A percentile compares a stretch with the other conserved stretches of the same genome.
Conservation (phyloP, 139 green algal genomes). For the Chlorella sorokiniana region DNA sequence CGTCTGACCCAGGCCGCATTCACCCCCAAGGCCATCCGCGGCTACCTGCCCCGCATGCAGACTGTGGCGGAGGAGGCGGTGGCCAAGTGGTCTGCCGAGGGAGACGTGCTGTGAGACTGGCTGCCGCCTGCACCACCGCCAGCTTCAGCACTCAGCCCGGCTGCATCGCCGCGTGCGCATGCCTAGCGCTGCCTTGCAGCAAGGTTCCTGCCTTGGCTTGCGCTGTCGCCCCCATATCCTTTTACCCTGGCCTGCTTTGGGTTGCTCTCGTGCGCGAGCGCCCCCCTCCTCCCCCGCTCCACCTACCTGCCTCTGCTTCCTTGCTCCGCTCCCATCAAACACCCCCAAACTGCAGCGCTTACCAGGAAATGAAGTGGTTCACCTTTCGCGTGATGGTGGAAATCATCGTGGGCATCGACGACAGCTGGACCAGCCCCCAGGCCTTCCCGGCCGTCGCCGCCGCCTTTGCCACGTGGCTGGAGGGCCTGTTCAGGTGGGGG, state of each 20-base stretch:
- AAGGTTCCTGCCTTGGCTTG: no score
- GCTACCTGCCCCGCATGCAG: slow-evolving; percentile 31
- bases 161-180: no score
- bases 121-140: not conserved
- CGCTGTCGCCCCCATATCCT: not conserved
- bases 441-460: not conserved
- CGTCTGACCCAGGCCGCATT: slow-evolving; percentile 16
- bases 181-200: no score
- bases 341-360: not conserved
- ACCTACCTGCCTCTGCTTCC: not conserved
- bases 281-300: not conserved
- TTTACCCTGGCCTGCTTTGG: not conserved
- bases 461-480: slow-evolving; percentile 9
- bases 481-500: slow-evolving; percentile 26
- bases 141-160: not conserved
- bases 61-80: slow-evolving; percentile 7
- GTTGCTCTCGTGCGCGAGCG: not conserved
- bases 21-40: slow-evolving; percentile 21
- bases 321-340: not conserved
- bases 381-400: slow-evolving; percentile 7
- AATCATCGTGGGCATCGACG: not conserved
- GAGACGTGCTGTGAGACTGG: slow-evolving; percentile 5
- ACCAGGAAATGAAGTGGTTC: slow-evolving; percentile 19
- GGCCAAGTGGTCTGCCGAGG: not conserved
- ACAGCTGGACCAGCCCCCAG: not conserved